phyloP scores from a whole-genome alignment of 129 eudicot genomes.

The Artemisia tridentata region DNA sequence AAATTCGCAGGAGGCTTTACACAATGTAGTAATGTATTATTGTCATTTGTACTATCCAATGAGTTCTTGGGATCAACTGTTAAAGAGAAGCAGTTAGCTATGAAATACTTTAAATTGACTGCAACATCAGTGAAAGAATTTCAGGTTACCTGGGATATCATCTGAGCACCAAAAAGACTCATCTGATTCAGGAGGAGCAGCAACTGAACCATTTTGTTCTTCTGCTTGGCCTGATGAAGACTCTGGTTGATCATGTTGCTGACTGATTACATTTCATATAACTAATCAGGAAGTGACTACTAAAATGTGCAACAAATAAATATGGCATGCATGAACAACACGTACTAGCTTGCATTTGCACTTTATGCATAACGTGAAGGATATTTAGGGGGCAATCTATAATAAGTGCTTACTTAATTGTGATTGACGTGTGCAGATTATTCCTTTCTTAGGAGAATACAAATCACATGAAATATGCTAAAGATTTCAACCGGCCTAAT shows the following conservation, averaged over 20 bases:
- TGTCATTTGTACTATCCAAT: constrained; percentile 46
- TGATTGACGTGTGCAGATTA: too few species aligned
- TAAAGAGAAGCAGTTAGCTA: constrained; percentile 24
- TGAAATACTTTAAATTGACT: background rate
- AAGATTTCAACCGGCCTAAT: too few species aligned
- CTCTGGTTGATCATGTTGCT: constrained; percentile 55
- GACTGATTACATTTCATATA: constrained; percentile 40
- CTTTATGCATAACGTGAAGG: constrained; percentile 9
- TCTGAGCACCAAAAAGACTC: constrained; percentile 74
- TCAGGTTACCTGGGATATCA: constrained; percentile 73
- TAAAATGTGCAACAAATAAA: background rate
- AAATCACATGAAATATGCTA: too few species aligned
- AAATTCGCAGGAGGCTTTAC: constrained; percentile 93
- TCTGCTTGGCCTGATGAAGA: constrained; percentile 48
- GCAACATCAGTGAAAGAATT: constrained; percentile 5
- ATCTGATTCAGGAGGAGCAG: constrained; percentile 58
- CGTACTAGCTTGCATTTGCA: background rate
- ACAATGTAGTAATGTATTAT: constrained; percentile 36
- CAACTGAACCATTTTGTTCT: constrained; percentile 39
- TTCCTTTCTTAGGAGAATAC: too few species aligned
- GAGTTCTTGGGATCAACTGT: constrained; percentile 83
- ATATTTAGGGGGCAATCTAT: background rate
- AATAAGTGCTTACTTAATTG: too few species aligned
- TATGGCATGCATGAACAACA: constrained; percentile 2
- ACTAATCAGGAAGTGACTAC: constrained; percentile 21